Percentiles rank a stretch among this genome's conserved stretches.
These are phyloP conservation scores for Neofusicoccum cordaticola DNA, from an alignment of 2,329 filamentous ascomycete species.

Conservation along the genomic window DNA sequence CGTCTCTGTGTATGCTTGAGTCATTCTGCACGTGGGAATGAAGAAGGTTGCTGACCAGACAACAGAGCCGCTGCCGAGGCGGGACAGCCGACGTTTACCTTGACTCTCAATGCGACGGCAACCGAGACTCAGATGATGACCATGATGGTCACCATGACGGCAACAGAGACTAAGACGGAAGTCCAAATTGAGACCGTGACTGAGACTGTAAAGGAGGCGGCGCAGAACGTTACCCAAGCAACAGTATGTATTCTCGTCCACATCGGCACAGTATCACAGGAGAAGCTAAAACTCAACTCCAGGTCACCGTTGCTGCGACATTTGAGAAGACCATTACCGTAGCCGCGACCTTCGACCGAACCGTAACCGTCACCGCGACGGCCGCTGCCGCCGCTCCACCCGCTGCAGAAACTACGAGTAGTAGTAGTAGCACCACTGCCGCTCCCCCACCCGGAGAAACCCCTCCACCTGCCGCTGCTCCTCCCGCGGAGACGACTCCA, in stretches of 20 bases:
- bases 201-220: conserved; percentile 8
- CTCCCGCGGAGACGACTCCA: background rate
- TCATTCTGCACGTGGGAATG: too few species aligned
- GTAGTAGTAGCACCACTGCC: too few species aligned
- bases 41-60: background rate
- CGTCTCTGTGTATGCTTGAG: conserved; percentile 12
- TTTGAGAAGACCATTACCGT: conserved; percentile 13
- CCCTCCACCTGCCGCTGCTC: background rate
- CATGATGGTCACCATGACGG: conserved; percentile 7
- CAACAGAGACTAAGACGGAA: conserved; percentile 9
- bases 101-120: background rate
- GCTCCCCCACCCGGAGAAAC: background rate
- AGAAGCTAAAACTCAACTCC: background rate
- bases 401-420: too few species aligned
- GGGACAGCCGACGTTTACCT: conserved; percentile 5
- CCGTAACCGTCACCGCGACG: background rate
- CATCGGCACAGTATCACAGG: background rate
- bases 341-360: background rate
- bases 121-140: conserved; percentile 12
- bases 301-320: conserved; percentile 6
- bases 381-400: background rate
- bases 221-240: background rate
- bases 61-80: conserved; percentile 6
- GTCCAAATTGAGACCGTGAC: conserved; percentile 1
- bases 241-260: background rate